phyloP scores from a whole-genome alignment of 257 asterid species.

The Coffea canephora region DNA sequence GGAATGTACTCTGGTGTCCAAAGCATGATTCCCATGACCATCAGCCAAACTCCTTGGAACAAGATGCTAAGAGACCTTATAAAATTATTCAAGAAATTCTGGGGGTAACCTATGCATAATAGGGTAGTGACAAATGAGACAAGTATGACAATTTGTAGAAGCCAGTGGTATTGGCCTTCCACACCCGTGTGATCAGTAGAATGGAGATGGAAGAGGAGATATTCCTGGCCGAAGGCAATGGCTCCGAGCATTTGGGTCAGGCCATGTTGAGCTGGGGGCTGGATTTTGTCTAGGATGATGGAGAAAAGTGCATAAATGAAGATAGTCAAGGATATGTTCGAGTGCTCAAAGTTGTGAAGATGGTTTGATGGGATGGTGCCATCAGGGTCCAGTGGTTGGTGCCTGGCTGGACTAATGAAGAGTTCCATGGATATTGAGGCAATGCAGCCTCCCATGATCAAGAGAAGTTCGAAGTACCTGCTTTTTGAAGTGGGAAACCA shows the following conservation, averaged over 20 bases:
- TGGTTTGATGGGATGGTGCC: conserved; percentile 52
- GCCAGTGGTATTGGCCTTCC: conserved; percentile 87
- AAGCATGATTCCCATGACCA: conserved; percentile 65
- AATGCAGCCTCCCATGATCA: conserved; percentile 39
- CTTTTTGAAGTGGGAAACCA: conserved; percentile 63
- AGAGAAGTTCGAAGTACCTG: conserved; percentile 51
- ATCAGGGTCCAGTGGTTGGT: conserved; percentile 44
- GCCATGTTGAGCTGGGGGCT: conserved; percentile 39
- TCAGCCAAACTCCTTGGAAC: conserved; percentile 78
- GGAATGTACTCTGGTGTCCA: conserved; percentile 65
- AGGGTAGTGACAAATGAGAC: conserved; percentile 45
- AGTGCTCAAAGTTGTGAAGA: conserved; percentile 74
- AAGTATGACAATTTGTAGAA: conserved; percentile 53
- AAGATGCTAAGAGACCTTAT: conserved; percentile 46
- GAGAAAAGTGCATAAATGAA: conserved; percentile 55
- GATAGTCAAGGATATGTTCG: conserved; percentile 65
- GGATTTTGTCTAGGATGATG: conserved; percentile 40
- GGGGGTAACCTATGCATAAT: conserved; percentile 34
- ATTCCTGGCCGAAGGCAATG: conserved; percentile 61
- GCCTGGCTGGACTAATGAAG: conserved; percentile 40
- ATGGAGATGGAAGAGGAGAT: conserved; percentile 71
- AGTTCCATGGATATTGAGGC: conserved; percentile 54
- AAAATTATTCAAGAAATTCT: conserved; percentile 64
- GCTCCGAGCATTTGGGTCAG: conserved; percentile 60
- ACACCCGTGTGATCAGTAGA: conserved; percentile 78